Percentiles rank a stretch among this genome's conserved stretches.
Conservation (phyloP, 1,139 yeast genomes). For the Hansenula lynferdii region DNA sequence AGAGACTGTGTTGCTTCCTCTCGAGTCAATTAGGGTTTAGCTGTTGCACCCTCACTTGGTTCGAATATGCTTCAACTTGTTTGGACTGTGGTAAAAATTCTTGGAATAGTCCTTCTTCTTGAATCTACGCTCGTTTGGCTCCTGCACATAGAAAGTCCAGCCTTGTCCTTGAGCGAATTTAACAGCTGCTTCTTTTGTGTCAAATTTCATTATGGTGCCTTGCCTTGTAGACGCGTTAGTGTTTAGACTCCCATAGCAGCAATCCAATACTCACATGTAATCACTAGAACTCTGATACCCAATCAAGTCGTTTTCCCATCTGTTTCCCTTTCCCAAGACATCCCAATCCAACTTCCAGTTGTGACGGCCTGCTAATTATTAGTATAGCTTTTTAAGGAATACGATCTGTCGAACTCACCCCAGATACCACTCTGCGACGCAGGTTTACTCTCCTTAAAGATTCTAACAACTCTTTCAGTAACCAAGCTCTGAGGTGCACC, state of each 20-base stretch:
- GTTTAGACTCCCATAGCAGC: too few relatives aligned
- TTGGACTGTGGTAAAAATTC: slow-evolving; percentile 66
- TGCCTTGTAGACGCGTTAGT: slow-evolving; percentile 31
- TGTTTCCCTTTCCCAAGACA: slow-evolving; percentile 65
- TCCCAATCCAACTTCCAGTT: slow-evolving; percentile 89
- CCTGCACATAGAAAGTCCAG: slow-evolving; percentile 81
- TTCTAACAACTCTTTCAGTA: slow-evolving; percentile 66
- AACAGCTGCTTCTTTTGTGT: slow-evolving; percentile 71
- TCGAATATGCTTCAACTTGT: slow-evolving; percentile 76
- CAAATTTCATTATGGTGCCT: slow-evolving; percentile 75
- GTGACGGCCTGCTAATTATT: slow-evolving; percentile 24
- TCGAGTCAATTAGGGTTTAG: too few relatives aligned
- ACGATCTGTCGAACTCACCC: slow-evolving; percentile 21
- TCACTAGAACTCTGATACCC: slow-evolving; percentile 83
- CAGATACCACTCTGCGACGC: slow-evolving; percentile 73
- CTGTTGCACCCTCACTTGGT: slow-evolving; percentile 73
- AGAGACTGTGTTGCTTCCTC: too few relatives aligned
- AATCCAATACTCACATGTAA: slow-evolving; percentile 45
- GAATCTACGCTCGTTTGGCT: slow-evolving; percentile 72
- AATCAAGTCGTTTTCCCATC: slow-evolving; percentile 89
- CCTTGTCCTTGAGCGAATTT: slow-evolving; percentile 81
- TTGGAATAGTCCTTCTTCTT: slow-evolving; percentile 70
- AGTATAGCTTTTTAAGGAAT: not conserved
- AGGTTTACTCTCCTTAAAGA: slow-evolving; percentile 70
- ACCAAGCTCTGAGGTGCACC: slow-evolving; percentile 77